These are phyloP conservation scores for Podaxis sp. DNA, from an alignment of 768 basidiomycete genomes.

Conservation along the genomic window DNA sequence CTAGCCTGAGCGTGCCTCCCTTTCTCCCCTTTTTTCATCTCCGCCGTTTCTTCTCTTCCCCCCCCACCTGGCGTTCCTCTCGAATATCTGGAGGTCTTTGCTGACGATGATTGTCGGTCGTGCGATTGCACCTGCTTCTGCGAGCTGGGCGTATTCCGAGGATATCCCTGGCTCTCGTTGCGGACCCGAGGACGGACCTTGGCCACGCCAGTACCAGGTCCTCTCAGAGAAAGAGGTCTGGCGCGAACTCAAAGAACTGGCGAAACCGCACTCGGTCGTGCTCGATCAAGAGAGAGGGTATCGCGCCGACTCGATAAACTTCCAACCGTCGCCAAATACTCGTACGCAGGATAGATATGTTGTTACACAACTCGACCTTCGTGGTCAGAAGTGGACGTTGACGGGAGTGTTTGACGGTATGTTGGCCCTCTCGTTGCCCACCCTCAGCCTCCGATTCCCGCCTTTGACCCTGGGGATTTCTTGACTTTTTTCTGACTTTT, in stretches of 20 bases:
- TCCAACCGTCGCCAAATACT: constrained; percentile 57
- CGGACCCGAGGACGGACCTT: constrained; percentile 63
- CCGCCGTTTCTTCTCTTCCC: not conserved
- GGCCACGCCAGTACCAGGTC: constrained; percentile 59
- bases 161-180: constrained; percentile 65
- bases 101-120: constrained; percentile 40
- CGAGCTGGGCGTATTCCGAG: constrained; percentile 35
- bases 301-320: constrained; percentile 59
- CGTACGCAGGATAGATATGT: constrained; percentile 67
- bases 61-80: constrained; percentile 10
- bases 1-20: not conserved
- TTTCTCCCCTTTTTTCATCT: not conserved
- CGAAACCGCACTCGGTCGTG: constrained; percentile 42
- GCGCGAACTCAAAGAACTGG: constrained; percentile 48
- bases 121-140: constrained; percentile 7
- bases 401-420: constrained; percentile 72
- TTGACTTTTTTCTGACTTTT: constrained; percentile 6
- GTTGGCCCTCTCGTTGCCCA: constrained; percentile 21
- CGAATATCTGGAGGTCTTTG: constrained; percentile 21
- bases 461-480: not conserved
- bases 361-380: constrained; percentile 54
- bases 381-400: constrained; percentile 59
- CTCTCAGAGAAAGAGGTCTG: constrained; percentile 53
- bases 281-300: constrained; percentile 15
- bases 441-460: not conserved